phyloP scores from a whole-genome alignment of 2,329 filamentous ascomycete genomes.

The Fusarium heterosporum region DNA sequence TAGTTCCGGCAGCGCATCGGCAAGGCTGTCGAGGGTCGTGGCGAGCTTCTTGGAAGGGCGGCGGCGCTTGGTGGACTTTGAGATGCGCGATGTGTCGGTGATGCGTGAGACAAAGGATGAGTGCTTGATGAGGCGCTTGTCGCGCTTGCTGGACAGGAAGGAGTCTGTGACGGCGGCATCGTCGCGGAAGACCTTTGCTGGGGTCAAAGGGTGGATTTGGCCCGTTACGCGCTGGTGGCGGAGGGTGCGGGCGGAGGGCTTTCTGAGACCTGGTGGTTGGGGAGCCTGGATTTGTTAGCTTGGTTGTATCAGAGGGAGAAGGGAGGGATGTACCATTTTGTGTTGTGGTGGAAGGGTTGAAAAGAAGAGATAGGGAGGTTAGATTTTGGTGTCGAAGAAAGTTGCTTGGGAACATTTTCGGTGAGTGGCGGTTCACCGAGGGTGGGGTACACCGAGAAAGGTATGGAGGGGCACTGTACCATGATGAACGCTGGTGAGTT shows the following conservation, averaged over 20 bases:
- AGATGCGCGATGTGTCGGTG: constrained; percentile 61
- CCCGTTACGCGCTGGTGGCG: constrained; percentile 63
- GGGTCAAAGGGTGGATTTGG: constrained; percentile 62
- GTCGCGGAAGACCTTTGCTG: constrained; percentile 64
- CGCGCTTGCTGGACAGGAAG: constrained; percentile 81
- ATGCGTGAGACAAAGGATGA: constrained; percentile 83
- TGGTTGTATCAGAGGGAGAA: rapidly evolving
- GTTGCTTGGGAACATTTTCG: constrained; percentile 45
- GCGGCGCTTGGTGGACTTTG: constrained; percentile 52
- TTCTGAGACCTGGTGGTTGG: constrained; percentile 57
- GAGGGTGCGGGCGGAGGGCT: constrained; percentile 69
- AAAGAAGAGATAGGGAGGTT: not conserved
- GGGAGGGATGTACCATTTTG: constrained; percentile 32
- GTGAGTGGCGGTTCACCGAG: constrained; percentile 39
- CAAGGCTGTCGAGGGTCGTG: constrained; percentile 79
- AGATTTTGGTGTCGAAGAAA: constrained; percentile 13
- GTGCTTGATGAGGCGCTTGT: constrained; percentile 86
- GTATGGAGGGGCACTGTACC: constrained; percentile 35
- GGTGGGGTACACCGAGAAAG: constrained; percentile 41
- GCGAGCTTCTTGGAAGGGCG: constrained; percentile 82
- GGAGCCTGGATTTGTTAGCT: constrained; percentile 40
- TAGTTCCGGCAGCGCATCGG: constrained; percentile 80
- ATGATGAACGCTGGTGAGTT: not conserved
- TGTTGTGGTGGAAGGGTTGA: constrained; percentile 8
- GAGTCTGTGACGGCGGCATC: constrained; percentile 63